phyloP scores from a whole-genome alignment of 225 moss, liverwort and hornwort species.

The Marchantia polymorpha region DNA sequence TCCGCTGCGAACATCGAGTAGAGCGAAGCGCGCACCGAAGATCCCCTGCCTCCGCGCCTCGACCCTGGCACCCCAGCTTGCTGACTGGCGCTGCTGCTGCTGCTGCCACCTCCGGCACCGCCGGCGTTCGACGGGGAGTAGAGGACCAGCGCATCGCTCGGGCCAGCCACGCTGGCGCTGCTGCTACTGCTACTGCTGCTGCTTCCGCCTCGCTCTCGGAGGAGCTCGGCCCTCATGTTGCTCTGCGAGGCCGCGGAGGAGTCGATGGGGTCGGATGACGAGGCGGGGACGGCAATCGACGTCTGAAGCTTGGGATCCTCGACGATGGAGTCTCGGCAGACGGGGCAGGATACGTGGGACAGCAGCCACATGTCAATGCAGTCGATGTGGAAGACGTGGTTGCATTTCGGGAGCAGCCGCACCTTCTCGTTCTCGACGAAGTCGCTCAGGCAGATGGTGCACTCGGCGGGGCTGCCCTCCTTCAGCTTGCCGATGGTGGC shows the following conservation, averaged over 20 bases:
- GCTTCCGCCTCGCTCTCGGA: neutral
- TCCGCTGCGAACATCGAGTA: constrained; percentile 23
- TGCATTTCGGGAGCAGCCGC: constrained; percentile 75
- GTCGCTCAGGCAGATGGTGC: constrained; percentile 75
- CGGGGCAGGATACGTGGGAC: constrained; percentile 75
- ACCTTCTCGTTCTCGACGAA: constrained; percentile 68
- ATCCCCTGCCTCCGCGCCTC: neutral
- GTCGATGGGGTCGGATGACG: neutral
- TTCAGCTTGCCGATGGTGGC: constrained; percentile 10
- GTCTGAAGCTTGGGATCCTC: constrained; percentile 10
- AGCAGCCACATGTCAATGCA: constrained; percentile 92
- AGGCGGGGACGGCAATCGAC: neutral
- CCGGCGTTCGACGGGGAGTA: neutral
- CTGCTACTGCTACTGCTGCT: neutral
- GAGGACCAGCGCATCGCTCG: neutral
- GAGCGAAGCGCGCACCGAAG: constrained; percentile 17
- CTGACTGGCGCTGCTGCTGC: neutral
- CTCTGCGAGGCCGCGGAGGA: neutral
- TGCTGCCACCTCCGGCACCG: neutral
- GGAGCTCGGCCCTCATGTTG: constrained; percentile 15
- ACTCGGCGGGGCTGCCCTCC: constrained; percentile 10
- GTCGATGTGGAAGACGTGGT: constrained; percentile 76
- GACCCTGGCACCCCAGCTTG: neutral
- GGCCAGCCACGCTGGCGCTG: neutral
- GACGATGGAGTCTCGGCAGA: constrained; percentile 64